Conservation (phyloP, 441 rosid genomes). For the Metrosideros polymorpha region DNA sequence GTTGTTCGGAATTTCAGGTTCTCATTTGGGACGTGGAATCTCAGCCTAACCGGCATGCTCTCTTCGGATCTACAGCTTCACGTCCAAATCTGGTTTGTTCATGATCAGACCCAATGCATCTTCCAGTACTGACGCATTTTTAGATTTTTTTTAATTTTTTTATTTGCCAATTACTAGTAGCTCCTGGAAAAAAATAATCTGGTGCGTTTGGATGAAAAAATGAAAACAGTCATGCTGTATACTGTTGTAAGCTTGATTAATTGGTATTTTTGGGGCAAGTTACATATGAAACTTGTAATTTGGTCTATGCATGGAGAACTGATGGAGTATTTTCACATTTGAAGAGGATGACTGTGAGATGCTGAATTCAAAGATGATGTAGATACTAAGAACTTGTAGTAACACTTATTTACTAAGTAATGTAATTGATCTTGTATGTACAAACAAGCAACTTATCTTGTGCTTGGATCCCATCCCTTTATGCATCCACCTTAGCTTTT, state of each 20-base stretch:
- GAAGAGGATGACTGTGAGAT: background rate
- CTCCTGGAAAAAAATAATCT: background rate
- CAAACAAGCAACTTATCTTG: background rate
- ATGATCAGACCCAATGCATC: background rate
- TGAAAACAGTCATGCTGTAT: background rate
- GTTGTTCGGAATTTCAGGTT: constrained; percentile 33
- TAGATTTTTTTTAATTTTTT: background rate
- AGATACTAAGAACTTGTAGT: background rate
- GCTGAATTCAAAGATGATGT: background rate
- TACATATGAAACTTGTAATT: background rate
- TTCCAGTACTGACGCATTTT: background rate
- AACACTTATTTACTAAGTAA: background rate
- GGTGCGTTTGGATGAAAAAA: background rate
- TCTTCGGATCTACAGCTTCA: constrained; percentile 77
- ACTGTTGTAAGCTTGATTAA: background rate
- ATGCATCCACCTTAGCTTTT: background rate
- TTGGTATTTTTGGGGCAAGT: background rate
- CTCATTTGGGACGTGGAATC: constrained; percentile 99
- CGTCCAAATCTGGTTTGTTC: constrained; percentile 86
- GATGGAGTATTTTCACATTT: background rate
- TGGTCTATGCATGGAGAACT: background rate
- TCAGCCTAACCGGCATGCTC: constrained; percentile 97
- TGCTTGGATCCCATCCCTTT: background rate
- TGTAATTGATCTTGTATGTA: background rate
- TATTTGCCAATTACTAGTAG: background rate